Evolutionary conservation across 441 rosid species (phyloP), one percentile per base, ranked within the genome.

Genomic region (Jatropha multifida): DNA sequence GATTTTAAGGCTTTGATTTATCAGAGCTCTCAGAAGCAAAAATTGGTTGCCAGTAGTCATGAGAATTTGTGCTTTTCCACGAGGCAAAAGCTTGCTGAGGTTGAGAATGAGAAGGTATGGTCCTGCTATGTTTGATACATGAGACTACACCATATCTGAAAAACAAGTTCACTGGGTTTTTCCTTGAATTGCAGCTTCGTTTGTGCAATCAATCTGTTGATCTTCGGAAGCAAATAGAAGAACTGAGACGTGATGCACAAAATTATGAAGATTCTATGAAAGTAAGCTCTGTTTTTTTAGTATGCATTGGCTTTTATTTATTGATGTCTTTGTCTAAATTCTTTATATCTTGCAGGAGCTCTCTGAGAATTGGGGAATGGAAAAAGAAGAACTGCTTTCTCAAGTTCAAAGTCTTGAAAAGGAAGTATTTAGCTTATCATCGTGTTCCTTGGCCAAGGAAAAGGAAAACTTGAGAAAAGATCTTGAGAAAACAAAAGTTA

Each of bases 401-500:
- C 88, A 87, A 68, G 88, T 93, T 81, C 91, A 87, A 79, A 74
- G 68, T 80, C 95, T 93, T 73, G 90, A 92, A 82, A 92, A 80
- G 86, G 98, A 95, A 74, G 77, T 90, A 69, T 85, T 88, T 40
- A 74, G 78, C 73, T 79, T 89, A 74, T 89, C 96, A 69, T 85
- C 92, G 32, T 72, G 88, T 80, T 83, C 88, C 65, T 74, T 90
- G 90, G 90, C 89, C 11, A 92, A 82, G 85, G 99, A 93, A 82
- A 92, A 88, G 79, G 97, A 92, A 60, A 86, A 76, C 75, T 74
- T 92, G 86, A 90, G 93, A 83, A 95, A 93, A 78, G 96, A 93
- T 80, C 81, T 92, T 69, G 98, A 95, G 81, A 95, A 95, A 86
- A 86, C 86, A 17, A 95, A 86, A 82, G 56, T 78, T 73, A 95